These are phyloP conservation scores for Physocladia obscura DNA, from an alignment of 192 early-diverging fungal species.

Conservation along the genomic window DNA sequence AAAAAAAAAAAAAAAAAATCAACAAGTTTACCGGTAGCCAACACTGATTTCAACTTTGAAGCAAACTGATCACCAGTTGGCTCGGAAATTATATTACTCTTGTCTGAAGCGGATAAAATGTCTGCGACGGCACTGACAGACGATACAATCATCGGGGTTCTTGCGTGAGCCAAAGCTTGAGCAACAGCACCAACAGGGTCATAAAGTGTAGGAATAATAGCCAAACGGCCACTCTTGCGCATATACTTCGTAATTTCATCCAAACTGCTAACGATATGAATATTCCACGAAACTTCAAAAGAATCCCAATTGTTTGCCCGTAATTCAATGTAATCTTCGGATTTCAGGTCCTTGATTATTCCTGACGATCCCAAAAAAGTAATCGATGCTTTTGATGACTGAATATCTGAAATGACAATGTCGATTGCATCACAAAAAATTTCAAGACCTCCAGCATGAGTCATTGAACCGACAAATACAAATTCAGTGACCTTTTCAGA, in stretches of 20 bases:
- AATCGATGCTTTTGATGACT: constrained; percentile 6
- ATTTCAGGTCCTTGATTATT: constrained; percentile 34
- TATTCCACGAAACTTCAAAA: constrained; percentile 27
- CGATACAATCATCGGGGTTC: constrained; percentile 30
- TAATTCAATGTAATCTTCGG: constrained; percentile 39
- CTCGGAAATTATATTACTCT: background rate
- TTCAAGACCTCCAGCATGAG: constrained; percentile 33
- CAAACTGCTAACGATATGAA: background rate
- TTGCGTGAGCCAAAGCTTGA: constrained; percentile 11
- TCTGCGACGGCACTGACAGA: constrained; percentile 25
- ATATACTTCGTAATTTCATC: constrained; percentile 26
- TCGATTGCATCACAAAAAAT: constrained; percentile 45
- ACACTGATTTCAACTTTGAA: constrained; percentile 9
- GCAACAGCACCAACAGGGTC: constrained; percentile 30
- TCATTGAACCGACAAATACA: constrained; percentile 39
- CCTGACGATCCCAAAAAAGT: constrained; percentile 33
- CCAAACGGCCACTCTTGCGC: constrained; percentile 14
- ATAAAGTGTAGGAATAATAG: constrained; percentile 28
- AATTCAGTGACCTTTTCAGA: constrained; percentile 31
- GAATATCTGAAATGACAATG: constrained; percentile 2
- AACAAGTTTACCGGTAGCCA: background rate
- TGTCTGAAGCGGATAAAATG: constrained; percentile 23
- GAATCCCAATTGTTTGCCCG: constrained; percentile 36
- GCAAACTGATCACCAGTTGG: constrained; percentile 5
- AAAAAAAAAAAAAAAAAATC: background rate